Evolutionary conservation across 2,329 filamentous ascomycete genomes (phyloP).

Genomic region (Didymosphaeria variabile): DNA sequence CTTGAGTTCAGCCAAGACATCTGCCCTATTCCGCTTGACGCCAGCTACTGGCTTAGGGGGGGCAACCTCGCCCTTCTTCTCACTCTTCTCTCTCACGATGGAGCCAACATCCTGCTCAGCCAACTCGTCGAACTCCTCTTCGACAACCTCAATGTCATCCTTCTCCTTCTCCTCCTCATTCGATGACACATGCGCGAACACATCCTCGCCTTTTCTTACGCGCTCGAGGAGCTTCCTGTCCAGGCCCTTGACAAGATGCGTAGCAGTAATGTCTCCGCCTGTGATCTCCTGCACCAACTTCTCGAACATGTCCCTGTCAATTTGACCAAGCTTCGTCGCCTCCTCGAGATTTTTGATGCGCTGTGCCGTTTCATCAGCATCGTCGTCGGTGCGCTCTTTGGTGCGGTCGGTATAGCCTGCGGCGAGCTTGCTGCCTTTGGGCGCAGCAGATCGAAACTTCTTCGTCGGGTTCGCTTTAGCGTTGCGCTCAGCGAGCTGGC

Average conservation of each 20-base stretch:
- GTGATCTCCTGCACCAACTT: slow-evolving; percentile 77
- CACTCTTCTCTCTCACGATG: slow-evolving; percentile 66
- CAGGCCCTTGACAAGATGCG: slow-evolving; percentile 89
- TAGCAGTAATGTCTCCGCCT: slow-evolving; percentile 80
- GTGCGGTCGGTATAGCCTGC: slow-evolving; percentile 86
- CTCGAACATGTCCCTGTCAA: slow-evolving; percentile 82
- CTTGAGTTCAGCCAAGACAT: slow-evolving; percentile 68
- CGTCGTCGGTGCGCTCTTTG: slow-evolving; percentile 65
- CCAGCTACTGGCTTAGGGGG: slow-evolving; percentile 52
- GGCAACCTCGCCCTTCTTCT: slow-evolving; percentile 64
- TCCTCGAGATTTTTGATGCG: slow-evolving; percentile 83
- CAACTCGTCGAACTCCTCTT: slow-evolving; percentile 61
- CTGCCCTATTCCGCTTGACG: slow-evolving; percentile 64
- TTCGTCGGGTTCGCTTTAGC: slow-evolving; percentile 66
- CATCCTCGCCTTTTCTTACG: slow-evolving; percentile 71
- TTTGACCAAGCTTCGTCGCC: slow-evolving; percentile 81
- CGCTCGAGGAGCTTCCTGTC: slow-evolving; percentile 83
- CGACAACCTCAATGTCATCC: slow-evolving; percentile 41
- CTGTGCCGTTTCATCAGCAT: slow-evolving; percentile 65
- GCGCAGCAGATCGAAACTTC: slow-evolving; percentile 79
- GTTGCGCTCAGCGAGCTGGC: slow-evolving; percentile 80
- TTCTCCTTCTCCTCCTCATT: slow-evolving; percentile 38
- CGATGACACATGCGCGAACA: slow-evolving; percentile 48
- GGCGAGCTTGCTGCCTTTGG: slow-evolving; percentile 82
- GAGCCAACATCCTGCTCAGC: slow-evolving; percentile 74